Conservation (phyloP, 306 rosid genomes). For the Lupinus albus region DNA sequence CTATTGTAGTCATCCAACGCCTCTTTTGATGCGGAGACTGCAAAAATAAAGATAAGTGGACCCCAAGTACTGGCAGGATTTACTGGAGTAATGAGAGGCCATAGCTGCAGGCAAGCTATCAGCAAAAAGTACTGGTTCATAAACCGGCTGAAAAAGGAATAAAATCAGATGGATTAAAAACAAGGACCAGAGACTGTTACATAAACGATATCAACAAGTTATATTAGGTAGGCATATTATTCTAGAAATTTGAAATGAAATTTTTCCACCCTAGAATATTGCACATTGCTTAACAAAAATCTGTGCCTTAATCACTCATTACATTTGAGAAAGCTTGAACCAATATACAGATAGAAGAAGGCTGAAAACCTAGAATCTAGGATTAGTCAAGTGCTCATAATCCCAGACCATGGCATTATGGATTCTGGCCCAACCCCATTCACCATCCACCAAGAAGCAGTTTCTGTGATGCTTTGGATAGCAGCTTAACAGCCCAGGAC, state of each 20-base stretch:
- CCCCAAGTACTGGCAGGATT: slow-evolving; percentile 99
- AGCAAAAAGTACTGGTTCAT: slow-evolving; percentile 98
- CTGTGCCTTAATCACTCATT: slow-evolving; percentile 25
- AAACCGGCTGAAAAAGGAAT: slow-evolving; percentile 76
- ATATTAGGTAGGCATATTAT: slow-evolving; percentile 3
- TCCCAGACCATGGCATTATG: not conserved
- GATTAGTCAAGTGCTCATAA: not conserved
- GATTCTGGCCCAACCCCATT: not conserved
- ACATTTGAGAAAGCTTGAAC: slow-evolving; percentile 34
- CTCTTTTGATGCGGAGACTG: slow-evolving; percentile 97
- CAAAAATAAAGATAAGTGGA: slow-evolving; percentile 95
- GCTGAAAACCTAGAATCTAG: slow-evolving; percentile 28
- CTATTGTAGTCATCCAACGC: slow-evolving; percentile 98
- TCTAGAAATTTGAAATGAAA: slow-evolving; percentile 30
- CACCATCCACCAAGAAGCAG: not conserved
- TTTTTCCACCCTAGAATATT: not conserved
- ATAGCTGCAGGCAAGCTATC: slow-evolving; percentile 97
- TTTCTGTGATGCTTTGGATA: no score
- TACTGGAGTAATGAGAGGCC: slow-evolving; percentile 98
- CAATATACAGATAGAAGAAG: slow-evolving; percentile 4
- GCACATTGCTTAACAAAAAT: slow-evolving; percentile 5
- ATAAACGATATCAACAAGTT: slow-evolving; percentile 4
- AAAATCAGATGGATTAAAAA: slow-evolving; percentile 41
- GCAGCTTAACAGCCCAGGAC: no score
- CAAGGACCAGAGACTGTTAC: not conserved